Conservation (phyloP, 345 rosid genomes). For the Punica granatum region DNA sequence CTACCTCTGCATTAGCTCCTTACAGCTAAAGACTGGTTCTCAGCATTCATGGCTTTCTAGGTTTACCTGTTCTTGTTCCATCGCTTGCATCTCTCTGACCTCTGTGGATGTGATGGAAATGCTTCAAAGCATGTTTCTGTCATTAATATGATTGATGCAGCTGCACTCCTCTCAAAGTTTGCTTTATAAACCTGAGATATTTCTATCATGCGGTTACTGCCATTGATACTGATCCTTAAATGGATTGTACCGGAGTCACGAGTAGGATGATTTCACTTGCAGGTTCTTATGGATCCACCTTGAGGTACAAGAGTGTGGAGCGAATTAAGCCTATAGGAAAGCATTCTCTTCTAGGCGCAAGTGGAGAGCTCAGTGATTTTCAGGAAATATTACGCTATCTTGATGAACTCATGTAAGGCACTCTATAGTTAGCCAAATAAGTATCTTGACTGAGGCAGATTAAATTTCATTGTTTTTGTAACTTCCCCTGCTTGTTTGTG, state of each 20-base stretch:
- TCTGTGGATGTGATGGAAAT: neutral
- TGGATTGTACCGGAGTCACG: neutral
- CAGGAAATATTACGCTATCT: constrained; percentile 85
- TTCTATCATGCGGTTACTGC: neutral
- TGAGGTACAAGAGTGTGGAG: constrained; percentile 88
- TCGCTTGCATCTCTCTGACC: neutral
- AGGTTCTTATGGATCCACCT: constrained; percentile 97
- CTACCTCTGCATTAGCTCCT: too few species aligned
- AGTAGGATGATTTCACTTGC: constrained; percentile 8
- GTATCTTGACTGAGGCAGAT: neutral
- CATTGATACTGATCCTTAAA: neutral
- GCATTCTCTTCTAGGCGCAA: constrained; percentile 94
- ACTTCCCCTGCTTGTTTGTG: neutral
- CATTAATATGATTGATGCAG: too few species aligned
- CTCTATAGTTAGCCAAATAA: neutral
- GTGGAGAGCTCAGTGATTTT: constrained; percentile 96
- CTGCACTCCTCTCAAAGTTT: neutral
- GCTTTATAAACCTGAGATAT: neutral
- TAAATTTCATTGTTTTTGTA: neutral
- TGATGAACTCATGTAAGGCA: constrained; percentile 78
- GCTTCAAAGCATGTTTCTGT: neutral
- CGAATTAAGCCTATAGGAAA: constrained; percentile 80
- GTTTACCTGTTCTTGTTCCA: too few species aligned
- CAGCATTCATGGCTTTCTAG: too few species aligned
- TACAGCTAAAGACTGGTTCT: too few species aligned